Percentiles rank a stretch among this genome's conserved stretches.
phyloP scores from a whole-genome alignment of 2,329 filamentous ascomycete species.

The Aspergillus versicolor region DNA sequence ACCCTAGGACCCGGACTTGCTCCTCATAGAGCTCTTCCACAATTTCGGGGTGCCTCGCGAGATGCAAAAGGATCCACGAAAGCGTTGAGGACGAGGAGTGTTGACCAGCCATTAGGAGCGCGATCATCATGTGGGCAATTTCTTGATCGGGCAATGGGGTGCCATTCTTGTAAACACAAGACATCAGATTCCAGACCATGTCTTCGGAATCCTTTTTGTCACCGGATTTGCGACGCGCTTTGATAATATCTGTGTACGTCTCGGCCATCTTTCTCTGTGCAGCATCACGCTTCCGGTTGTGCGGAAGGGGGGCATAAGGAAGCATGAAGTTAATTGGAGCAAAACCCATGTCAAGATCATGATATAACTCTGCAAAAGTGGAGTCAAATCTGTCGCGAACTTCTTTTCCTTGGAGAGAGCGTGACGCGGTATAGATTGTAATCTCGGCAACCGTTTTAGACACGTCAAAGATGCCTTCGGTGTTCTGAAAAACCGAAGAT shows the following conservation, averaged over 20 bases:
- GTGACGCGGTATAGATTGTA: conserved; percentile 86
- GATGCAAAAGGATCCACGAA: conserved; percentile 79
- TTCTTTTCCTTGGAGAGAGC: conserved; percentile 79
- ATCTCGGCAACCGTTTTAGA: conserved; percentile 77
- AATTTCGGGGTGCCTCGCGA: conserved; percentile 76
- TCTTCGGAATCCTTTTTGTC: conserved; percentile 60
- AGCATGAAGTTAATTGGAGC: conserved; percentile 86
- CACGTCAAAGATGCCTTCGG: conserved; percentile 69
- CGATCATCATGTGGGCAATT: conserved; percentile 92
- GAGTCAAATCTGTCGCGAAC: conserved; percentile 79
- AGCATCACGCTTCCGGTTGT: conserved; percentile 77
- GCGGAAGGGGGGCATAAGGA: conserved; percentile 84
- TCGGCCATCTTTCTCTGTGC: conserved; percentile 79
- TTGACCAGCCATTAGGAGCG: conserved; percentile 86
- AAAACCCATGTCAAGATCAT: conserved; percentile 89
- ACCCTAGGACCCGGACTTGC: conserved; percentile 71
- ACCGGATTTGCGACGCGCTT: conserved; percentile 62
- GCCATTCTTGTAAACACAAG: conserved; percentile 80
- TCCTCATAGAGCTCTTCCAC: conserved; percentile 81
- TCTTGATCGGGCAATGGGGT: conserved; percentile 76
- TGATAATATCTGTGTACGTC: conserved; percentile 79
- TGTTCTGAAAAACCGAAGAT: conserved; percentile 64
- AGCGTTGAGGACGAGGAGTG: conserved; percentile 83
- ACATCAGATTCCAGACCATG: conserved; percentile 91
- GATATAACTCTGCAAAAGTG: conserved; percentile 77